Evolutionary conservation across 2,329 filamentous ascomycete species (phyloP), one percentile per base, ranked within the genome.

Genomic region (Neophaeococcomyces aloes): DNA sequence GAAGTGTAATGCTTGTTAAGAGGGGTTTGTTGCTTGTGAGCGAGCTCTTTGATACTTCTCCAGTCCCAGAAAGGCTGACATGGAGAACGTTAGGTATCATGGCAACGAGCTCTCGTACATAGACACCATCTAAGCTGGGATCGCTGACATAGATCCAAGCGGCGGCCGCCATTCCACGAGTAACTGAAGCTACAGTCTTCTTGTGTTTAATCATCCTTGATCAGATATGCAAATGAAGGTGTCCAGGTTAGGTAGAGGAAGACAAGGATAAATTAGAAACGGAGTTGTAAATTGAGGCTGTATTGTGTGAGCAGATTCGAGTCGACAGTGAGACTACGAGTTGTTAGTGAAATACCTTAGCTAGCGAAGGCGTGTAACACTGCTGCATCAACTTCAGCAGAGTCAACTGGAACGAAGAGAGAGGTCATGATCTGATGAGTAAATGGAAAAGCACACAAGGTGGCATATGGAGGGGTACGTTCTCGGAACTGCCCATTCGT

Each of bases 111-210:
- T 47, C 40, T 31, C 21, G 15, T 4, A 42, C 45, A 45, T 51
- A 34, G 19, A 36, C 30, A n/a, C 35, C 29, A 38, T 37, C 38
- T 17, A 10, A 29, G 3, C 23, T 46, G 7, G 53, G 46, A 31
- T 55, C 51, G 27, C 45, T 52, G 33, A 55, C 30, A 37, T 52
- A 54, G 37, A 54, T 46, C 45, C 46, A 45, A 29, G 52, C 50
- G 3, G 50, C 49, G 6, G 38, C 44, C 14, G 49, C 47, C 27
- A 48, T 42, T 19, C 30, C 30, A 15, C 14, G 6, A 4, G 7
- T n/a, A 14, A 13, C 29, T 3, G 3, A 11, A 15, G 37, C 18
- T 14, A n/a, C 29, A n/a, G 27, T 31, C 25, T 31, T 29, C 6
- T 39, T 39, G 37, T 10, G 14, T 11, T 10, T 31, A 7, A 25